Evolutionary conservation across 495 filamentous ascomycete genomes (phyloP), one percentile per base, ranked within the genome.

Genomic region (Aspergillus ellipticus): DNA sequence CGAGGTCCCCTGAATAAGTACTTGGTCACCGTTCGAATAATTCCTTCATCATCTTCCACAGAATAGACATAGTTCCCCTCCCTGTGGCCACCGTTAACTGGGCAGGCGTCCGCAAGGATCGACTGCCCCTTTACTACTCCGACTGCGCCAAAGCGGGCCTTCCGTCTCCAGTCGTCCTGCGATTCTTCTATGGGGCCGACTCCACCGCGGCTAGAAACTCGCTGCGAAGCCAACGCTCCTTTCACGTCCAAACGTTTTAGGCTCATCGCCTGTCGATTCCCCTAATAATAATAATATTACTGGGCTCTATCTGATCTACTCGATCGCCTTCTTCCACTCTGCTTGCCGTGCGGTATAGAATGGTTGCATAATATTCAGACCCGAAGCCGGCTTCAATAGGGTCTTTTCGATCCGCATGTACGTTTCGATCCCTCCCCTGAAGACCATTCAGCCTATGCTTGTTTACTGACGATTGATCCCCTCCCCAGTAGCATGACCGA

Each of bases 131-230:
- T 56, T 49, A 49, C 61, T 33, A 33, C 11, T n/a, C 35, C 5
- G 35, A 39, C 35, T 39, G 35, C 35, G 45, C 59, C 63, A 67
- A 59, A 64, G 62, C 62, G 64, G 66, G 62, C 41, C 56, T 52
- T 60, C 55, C 55, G 49, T 62, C 64, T 66, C 66, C 64, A 64
- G 60, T 64, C 58, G 55, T 58, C 59, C 52, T 60, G 39, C 50
- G 45, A 52, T 13, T 22, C 22, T 50, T 31, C 24, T 20, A 57
- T 57, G 68, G 64, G 62, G 61, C 58, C 55, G 62, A 61, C 62
- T 69, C 71, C 71, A 74, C 69, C 58, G 57, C 62, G 49, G 60
- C 56, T 66, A 53, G 51, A 49, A 57, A 62, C 58, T 62, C 52
- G 55, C 47, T 55, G 59, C 55, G 59, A 42, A 56, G 53, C 19